These are phyloP conservation scores for Clathrospora elynae DNA, from an alignment of 2,329 filamentous ascomycete species.

Conservation along the genomic window DNA sequence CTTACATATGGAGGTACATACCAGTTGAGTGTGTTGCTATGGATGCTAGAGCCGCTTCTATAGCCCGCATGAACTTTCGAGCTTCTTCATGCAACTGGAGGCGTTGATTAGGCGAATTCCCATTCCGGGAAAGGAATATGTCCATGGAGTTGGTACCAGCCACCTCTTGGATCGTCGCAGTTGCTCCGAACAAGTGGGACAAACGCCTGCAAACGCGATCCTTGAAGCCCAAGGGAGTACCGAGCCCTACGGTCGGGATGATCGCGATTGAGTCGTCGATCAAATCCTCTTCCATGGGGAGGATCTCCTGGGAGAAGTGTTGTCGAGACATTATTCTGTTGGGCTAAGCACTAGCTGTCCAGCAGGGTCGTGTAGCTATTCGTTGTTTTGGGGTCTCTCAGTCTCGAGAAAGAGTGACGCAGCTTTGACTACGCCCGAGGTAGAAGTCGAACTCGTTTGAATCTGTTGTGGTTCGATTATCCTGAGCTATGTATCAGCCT, in stretches of 20 bases:
- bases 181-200: neutral
- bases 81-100: slow-evolving; percentile 2
- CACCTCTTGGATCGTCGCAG: neutral
- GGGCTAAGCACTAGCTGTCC: no score
- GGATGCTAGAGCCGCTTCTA: neutral
- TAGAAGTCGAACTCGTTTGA: no score
- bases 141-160: fast-evolving
- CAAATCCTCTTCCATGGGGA: slow-evolving; percentile 1
- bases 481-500: no score
- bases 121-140: neutral
- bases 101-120: neutral
- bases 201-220: neutral
- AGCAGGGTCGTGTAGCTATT: no score
- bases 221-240: neutral
- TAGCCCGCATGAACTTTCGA: neutral
- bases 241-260: neutral
- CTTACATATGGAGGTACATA: neutral
- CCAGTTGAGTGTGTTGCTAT: neutral
- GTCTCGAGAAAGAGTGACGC: no score
- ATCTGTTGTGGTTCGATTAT: no score
- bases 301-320: no score
- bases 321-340: no score
- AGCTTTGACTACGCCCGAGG: no score
- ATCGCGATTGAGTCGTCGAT: slow-evolving; percentile 1
- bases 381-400: no score